Conservation (phyloP, 2,329 filamentous ascomycete species). For the Diaporthe australafricana region DNA sequence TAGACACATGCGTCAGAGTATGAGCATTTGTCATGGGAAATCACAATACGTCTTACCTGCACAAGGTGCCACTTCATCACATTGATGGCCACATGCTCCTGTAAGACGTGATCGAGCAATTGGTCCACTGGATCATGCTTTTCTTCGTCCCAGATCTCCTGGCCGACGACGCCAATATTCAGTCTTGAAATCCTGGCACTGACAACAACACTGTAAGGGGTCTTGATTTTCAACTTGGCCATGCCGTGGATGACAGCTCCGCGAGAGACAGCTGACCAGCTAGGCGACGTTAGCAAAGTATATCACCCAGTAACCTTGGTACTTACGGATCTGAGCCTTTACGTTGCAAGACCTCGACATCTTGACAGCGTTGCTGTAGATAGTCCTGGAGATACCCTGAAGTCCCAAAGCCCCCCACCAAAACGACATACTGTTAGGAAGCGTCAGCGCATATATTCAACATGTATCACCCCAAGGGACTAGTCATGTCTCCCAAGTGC, state of each 20-base stretch:
- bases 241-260: constrained; percentile 39
- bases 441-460: not conserved
- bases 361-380: constrained; percentile 26
- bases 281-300: not conserved
- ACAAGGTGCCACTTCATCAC: constrained; percentile 41
- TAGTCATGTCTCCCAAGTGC: not conserved
- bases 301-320: not conserved
- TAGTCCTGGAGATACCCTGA: constrained; percentile 44
- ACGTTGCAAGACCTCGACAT: constrained; percentile 46
- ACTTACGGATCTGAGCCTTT: constrained; percentile 49
- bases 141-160: not conserved
- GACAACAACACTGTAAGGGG: constrained; percentile 11
- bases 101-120: not conserved
- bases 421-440: constrained; percentile 48
- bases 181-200: constrained; percentile 34
- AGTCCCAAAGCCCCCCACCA: constrained; percentile 54
- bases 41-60: constrained; percentile 19
- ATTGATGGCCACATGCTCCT: not conserved
- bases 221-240: not conserved
- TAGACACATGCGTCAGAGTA: not conserved
- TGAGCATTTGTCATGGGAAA: accelerated
- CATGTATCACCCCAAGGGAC: too few species aligned
- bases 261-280: constrained; percentile 41
- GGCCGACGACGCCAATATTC: constrained; percentile 32
- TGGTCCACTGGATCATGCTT: constrained; percentile 33